A percentile compares a stretch with the other conserved stretches of the same genome.
Evolutionary conservation across 257 asterid species (phyloP).

Genomic region (Capsicum baccatum): DNA sequence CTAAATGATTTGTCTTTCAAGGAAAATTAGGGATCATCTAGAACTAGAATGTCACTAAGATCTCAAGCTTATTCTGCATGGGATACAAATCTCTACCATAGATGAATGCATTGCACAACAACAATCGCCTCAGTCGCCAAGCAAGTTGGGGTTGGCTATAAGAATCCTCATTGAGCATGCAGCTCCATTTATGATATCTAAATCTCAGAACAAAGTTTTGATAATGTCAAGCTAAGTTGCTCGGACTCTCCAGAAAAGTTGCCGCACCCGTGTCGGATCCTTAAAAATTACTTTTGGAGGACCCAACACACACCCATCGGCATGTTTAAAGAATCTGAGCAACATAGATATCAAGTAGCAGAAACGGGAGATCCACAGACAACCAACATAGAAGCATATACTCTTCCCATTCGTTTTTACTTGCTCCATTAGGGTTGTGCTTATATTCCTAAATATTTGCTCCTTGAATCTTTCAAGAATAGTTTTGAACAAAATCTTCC

Average conservation of each 20-base stretch:
- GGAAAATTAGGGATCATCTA: constrained; percentile 1
- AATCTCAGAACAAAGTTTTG: background rate
- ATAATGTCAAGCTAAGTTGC: background rate
- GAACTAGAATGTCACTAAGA: constrained; percentile 16
- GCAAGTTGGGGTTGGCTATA: background rate
- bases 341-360: background rate
- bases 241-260: too few relatives aligned
- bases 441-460: too few relatives aligned
- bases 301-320: too few relatives aligned
- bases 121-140: background rate
- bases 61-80: constrained; percentile 7
- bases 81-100: background rate
- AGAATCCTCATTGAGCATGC: background rate
- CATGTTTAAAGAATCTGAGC: too few relatives aligned
- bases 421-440: too few relatives aligned
- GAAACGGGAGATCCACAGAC: constrained; percentile 21
- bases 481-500: too few relatives aligned
- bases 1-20: background rate
- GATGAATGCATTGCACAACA: background rate
- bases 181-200: background rate
- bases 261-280: too few relatives aligned
- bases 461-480: too few relatives aligned
- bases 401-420: too few relatives aligned
- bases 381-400: constrained; percentile 16
- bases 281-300: too few relatives aligned